A percentile compares a stretch with the other conserved stretches of the same genome.
Evolutionary conservation across 2,329 filamentous ascomycete species (phyloP).

Genomic region (Hypocreales sp.): DNA sequence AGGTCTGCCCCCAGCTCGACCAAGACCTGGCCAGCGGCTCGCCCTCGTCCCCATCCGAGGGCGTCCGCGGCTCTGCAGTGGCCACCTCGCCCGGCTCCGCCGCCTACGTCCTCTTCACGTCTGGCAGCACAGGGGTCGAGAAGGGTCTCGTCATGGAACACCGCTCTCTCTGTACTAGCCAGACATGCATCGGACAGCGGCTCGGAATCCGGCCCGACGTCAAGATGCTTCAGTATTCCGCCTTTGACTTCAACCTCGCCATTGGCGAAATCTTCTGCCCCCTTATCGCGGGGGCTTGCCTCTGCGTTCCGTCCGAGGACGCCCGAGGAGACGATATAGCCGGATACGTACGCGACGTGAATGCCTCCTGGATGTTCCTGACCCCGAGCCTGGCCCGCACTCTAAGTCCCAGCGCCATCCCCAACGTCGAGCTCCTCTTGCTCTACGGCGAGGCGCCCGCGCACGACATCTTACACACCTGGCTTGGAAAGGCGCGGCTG

Average conservation of each 20-base stretch:
- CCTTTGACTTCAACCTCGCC: constrained; percentile 7
- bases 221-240: constrained; percentile 6
- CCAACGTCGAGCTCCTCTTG: constrained; percentile 2
- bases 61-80: neutral
- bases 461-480: constrained; percentile 2
- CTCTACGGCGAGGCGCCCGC: constrained; percentile 3
- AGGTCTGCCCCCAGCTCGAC: constrained; percentile 2
- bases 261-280: constrained; percentile 6
- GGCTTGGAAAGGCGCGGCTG: constrained; percentile 3
- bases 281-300: constrained; percentile 4
- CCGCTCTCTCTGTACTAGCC: constrained; percentile 2
- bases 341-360: constrained; percentile 3
- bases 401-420: constrained; percentile 1
- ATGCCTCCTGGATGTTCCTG: constrained; percentile 2
- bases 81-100: constrained; percentile 2
- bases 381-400: constrained; percentile 3
- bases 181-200: constrained; percentile 1
- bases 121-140: constrained; percentile 9
- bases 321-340: constrained; percentile 3
- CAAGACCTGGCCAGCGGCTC: neutral
- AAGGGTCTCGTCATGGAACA: constrained; percentile 11
- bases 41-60: neutral
- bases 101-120: constrained; percentile 10
- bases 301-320: constrained; percentile 6
- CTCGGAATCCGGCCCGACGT: neutral